Evolutionary conservation across 148 eudicot genomes (phyloP).

Genomic region (Silene uniflora): DNA sequence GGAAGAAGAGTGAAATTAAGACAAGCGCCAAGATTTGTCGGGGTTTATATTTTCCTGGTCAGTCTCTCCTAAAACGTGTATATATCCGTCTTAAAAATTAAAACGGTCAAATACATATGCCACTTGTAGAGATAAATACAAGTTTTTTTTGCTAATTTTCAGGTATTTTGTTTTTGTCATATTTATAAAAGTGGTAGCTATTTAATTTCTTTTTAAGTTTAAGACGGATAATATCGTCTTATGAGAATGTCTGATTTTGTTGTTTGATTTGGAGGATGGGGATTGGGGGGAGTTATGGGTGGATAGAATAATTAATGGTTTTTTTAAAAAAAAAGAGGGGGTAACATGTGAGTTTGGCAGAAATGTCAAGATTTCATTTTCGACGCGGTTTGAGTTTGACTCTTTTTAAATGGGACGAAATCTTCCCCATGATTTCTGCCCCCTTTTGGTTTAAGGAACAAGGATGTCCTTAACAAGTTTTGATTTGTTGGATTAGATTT

Average conservation of each 20-base stretch:
- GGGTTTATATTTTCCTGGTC: no score
- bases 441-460: background rate
- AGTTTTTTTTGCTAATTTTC: no score
- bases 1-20: conserved; percentile 4
- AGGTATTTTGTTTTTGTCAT: no score
- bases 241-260: no score
- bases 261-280: no score
- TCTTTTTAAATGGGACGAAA: background rate
- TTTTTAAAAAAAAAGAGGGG: background rate
- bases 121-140: no score
- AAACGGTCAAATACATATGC: no score
- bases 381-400: conserved; percentile 29
- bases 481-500: background rate
- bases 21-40: conserved; percentile 23
- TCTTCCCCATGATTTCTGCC: conserved; percentile 8
- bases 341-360: conserved; percentile 22
- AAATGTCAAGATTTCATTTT: conserved; percentile 24
- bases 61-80: no score
- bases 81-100: no score
- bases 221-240: no score
- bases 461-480: background rate
- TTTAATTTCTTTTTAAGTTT: no score
- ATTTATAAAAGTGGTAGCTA: no score
- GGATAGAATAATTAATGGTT: background rate
- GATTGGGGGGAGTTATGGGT: background rate